Base-by-base conservation (phyloP, 345 rosid genomes). In the Salix caprea region DNA sequence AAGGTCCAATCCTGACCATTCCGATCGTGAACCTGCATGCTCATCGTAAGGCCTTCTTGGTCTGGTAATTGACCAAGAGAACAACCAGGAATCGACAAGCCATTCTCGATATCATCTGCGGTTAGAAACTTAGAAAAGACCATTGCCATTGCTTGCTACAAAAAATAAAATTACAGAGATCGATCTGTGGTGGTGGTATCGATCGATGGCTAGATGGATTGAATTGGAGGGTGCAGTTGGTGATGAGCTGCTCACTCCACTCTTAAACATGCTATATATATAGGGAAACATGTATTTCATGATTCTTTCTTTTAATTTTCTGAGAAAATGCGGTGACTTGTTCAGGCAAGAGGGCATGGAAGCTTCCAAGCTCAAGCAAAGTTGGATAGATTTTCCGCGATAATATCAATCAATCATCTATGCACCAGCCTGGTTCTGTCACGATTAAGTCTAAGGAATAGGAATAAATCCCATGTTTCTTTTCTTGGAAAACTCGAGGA, bases 1-100 rank as follows among this genome's bases (percentile, higher is more conserved):
- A 74, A 74, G 4, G 13, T 8, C 77, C 77, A 74, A 6, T 1
- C 28, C 0, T 14, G 42, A 1, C 46, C 62, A 32, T 16, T 26
- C 1, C 21, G 62, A 46, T 74, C 70, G 8, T 62, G 24, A 46
- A 65, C 77, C 32, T 65, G 70, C 70, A 74, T 74, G 52, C 46
- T 36, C 61, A 46, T 26, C 21, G 42, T 46, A 0, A 13, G 77
- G 18, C 61, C 77, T 46, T 74, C 70, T 9, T 48, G 44, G 3
- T 28, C 65, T 9, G 44, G 52, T 56, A 58, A 15, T 21, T 42
- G 23, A 36, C 67, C 67, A 0, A 58, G 26, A 39, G 32, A 30
- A 30, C 46, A 28, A 1, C 58, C 23, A 9, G 77, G 62, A 46
- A 74, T 48, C 7, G 13, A 28, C 67, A 74, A 46, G 61, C 11